These are phyloP conservation scores for Lepiota venenata DNA, from an alignment of 768 basidiomycete genomes.

Conservation along the genomic window DNA sequence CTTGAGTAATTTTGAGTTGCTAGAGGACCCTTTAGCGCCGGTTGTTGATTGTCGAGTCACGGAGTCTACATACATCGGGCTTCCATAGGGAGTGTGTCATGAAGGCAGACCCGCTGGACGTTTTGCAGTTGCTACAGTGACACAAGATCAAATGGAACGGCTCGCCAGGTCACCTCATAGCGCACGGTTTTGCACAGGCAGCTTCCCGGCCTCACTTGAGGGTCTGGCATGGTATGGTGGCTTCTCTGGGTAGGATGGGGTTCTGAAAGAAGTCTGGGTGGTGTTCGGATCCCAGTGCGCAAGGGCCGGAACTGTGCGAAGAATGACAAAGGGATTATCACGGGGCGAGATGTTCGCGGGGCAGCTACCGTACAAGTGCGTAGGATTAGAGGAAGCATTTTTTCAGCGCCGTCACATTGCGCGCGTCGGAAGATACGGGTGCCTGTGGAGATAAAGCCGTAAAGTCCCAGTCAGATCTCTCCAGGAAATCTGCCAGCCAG, in stretches of 20 bases:
- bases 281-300: neutral
- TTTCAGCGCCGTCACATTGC: no score
- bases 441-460: no score
- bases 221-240: neutral
- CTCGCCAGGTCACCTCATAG: constrained; percentile 23
- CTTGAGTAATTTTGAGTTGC: constrained; percentile 22
- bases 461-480: no score
- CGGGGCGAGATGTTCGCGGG: neutral
- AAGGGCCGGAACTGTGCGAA: neutral
- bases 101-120: constrained; percentile 27
- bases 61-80: constrained; percentile 17
- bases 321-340: neutral
- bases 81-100: constrained; percentile 30
- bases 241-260: neutral
- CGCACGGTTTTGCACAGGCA: constrained; percentile 28
- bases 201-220: constrained; percentile 10
- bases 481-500: neutral
- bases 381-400: no score
- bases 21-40: constrained; percentile 3
- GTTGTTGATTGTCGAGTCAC: neutral
- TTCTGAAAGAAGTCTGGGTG: neutral
- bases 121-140: constrained; percentile 32
- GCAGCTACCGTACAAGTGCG: no score
- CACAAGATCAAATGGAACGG: constrained; percentile 29
- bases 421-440: no score